These are phyloP conservation scores for Syncephalastrum contaminatum DNA, from an alignment of 371 early-diverging fungal genomes.

Conservation along the genomic window DNA sequence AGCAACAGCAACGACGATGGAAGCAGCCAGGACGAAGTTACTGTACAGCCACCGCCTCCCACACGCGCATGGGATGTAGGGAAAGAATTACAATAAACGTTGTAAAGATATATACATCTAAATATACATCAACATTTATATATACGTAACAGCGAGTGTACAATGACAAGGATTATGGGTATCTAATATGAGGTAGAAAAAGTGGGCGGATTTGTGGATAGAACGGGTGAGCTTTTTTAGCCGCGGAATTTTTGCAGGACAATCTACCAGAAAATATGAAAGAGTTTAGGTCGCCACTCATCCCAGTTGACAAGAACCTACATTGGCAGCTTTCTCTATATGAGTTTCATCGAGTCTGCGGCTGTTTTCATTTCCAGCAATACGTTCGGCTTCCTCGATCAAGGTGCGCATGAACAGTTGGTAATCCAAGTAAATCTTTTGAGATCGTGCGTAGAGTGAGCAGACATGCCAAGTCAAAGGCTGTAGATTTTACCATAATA, in stretches of 20 bases:
- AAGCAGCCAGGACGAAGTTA: neutral
- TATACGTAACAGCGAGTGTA: too few species aligned
- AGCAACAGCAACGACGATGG: neutral
- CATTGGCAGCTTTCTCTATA: constrained; percentile 11
- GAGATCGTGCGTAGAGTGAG: neutral
- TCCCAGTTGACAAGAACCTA: neutral
- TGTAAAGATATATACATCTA: neutral
- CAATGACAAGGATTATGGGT: neutral
- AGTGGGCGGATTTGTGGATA: neutral
- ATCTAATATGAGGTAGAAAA: neutral
- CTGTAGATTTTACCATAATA: neutral
- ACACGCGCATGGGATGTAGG: too few species aligned
- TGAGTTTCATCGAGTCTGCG: constrained; percentile 8
- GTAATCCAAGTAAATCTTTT: constrained; percentile 22
- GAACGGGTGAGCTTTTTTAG: neutral
- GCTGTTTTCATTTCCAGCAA: constrained; percentile 6
- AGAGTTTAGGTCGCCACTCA: neutral
- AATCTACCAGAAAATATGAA: neutral
- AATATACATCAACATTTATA: too few species aligned
- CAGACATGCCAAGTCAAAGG: too few species aligned
- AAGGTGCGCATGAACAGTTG: constrained; percentile 18
- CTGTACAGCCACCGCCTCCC: too few species aligned
- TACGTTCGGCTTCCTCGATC: constrained; percentile 14
- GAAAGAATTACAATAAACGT: neutral
- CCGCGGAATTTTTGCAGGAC: constrained; percentile 6